Evolutionary conservation across 192 early-diverging fungal genomes (phyloP).

Genomic region (Linnemannia exigua): DNA sequence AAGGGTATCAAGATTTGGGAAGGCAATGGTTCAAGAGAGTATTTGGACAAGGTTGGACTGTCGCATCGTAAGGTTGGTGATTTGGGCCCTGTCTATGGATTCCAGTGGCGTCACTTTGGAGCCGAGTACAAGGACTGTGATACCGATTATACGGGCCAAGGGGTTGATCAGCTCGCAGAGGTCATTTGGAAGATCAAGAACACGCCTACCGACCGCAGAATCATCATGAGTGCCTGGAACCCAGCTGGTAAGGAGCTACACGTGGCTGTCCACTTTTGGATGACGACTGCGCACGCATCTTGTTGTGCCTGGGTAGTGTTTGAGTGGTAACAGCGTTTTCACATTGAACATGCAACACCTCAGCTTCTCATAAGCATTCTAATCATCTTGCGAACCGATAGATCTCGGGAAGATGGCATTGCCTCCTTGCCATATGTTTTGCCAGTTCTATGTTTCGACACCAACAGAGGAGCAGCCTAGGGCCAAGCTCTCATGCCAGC

Average conservation of each 20-base stretch:
- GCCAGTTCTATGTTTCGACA: constrained; percentile 95
- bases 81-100: constrained; percentile 97
- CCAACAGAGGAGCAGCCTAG: constrained; percentile 63
- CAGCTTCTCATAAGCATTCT: background rate
- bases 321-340: too few species aligned
- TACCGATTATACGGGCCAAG: constrained; percentile 89
- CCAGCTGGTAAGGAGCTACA: constrained; percentile 77
- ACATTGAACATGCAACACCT: too few species aligned
- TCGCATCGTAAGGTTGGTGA: constrained; percentile 85
- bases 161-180: constrained; percentile 93
- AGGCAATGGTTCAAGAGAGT: constrained; percentile 92
- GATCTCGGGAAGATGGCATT: constrained; percentile 92
- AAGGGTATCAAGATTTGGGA: constrained; percentile 89
- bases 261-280: background rate
- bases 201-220: constrained; percentile 90
- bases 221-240: constrained; percentile 98
- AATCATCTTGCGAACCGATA: constrained; percentile 24
- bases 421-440: constrained; percentile 98
- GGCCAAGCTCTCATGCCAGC: constrained; percentile 85
- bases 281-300: too few species aligned
- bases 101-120: constrained; percentile 99
- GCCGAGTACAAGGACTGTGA: constrained; percentile 88
- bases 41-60: constrained; percentile 89
- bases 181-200: constrained; percentile 90
- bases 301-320: too few species aligned